Evolutionary conservation across 2,329 filamentous ascomycete species (phyloP), one percentile per base, ranked within the genome.

Genomic region (Geosmithia morbida): DNA sequence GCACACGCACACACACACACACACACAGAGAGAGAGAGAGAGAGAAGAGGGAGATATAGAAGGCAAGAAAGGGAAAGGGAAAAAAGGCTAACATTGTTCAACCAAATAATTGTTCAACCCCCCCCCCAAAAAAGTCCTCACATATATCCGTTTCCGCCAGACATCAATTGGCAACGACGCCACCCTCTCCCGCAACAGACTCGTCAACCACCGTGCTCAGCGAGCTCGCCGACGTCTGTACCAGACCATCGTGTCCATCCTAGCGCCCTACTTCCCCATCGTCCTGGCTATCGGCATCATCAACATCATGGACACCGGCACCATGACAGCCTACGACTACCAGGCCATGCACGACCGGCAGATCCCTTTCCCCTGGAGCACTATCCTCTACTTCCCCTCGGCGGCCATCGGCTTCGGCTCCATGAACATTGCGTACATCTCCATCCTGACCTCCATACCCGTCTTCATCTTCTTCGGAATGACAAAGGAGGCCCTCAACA

Each of bases 381-480:
- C 68, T 11, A 65, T 79, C 50, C 48, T 68, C n/a, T 68, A 71
- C 48, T 50, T 68, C 2, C 65, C 69, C 0, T 70, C 67, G 22
- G 61, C 60, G 49, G 46, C 61, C 16, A 53, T 73, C 14, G 54
- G 57, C 13, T 70, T 68, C 46, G 46, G 56, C 1, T 55, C 62
- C 45, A 53, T 74, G 53, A 72, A 74, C 52, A 64, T 66, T 49
- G 64, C 62, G 47, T 79, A 72, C 60, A 64, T 77, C 18, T 51
- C 66, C 19, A 70, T 75, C 47, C 45, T 72, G 2, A 68, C 71
- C 2, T 61, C 66, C 4, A 54, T 72, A 1, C 64, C 69, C 44
- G 65, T 78, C 44, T 71, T 77, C 41, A 41, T 67, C 29, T 76
- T 75, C 58, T 79, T 79, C 48, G 75, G 76, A 43, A 68, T 68